phyloP scores from a whole-genome alignment of 2,329 filamentous ascomycete genomes.

The Aspergillus nomiae region DNA sequence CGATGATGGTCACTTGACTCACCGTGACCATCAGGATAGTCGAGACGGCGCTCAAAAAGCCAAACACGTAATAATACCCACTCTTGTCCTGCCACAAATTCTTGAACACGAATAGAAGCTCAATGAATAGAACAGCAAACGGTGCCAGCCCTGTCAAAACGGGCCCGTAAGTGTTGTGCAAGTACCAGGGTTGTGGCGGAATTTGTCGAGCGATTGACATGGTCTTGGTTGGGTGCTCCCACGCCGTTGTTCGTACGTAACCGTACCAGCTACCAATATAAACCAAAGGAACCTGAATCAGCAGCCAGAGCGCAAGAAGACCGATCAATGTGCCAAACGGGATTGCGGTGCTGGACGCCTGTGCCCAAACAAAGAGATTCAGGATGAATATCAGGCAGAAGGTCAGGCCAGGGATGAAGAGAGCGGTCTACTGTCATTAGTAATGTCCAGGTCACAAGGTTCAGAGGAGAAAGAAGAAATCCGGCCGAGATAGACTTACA shows the following conservation, averaged over 20 bases:
- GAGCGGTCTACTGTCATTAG: constrained; percentile 58
- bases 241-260: constrained; percentile 66
- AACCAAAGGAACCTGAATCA: constrained; percentile 82
- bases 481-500: constrained; percentile 32
- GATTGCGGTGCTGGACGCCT: constrained; percentile 83
- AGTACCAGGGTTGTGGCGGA: constrained; percentile 75
- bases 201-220: constrained; percentile 71
- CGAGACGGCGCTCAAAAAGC: constrained; percentile 75
- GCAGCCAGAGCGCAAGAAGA: constrained; percentile 76
- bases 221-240: constrained; percentile 82
- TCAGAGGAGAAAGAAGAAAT: neutral
- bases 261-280: constrained; percentile 79
- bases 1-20: constrained; percentile 80
- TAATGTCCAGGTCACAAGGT: constrained; percentile 1
- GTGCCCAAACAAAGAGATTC: constrained; percentile 88
- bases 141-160: constrained; percentile 76
- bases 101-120: constrained; percentile 83
- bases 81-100: constrained; percentile 88
- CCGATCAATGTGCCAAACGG: constrained; percentile 77
- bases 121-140: constrained; percentile 86
- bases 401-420: constrained; percentile 75
- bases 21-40: constrained; percentile 74
- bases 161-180: constrained; percentile 62
- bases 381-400: constrained; percentile 76
- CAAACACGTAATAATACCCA: constrained; percentile 90